Evolutionary conservation across 2,329 filamentous ascomycete species (phyloP), one percentile per base, ranked within the genome.

Genomic region (Setomelanomma holmii): DNA sequence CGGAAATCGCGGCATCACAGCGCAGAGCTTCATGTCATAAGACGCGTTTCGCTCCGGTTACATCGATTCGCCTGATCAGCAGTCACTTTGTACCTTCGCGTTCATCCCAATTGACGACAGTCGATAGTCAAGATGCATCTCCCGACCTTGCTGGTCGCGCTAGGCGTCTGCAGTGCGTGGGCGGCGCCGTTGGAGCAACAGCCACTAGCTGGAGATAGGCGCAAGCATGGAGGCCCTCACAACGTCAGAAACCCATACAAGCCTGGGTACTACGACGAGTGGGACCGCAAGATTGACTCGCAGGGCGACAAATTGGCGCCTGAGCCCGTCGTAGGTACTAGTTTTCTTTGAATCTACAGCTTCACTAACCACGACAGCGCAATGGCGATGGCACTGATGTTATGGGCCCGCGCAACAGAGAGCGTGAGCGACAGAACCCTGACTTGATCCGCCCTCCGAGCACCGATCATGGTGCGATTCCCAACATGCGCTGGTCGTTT

Each of bases 361-460:
- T 4, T 11, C 2, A 45, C 60, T 61, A 55, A 68, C 51, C 49
- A 38, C 5, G 30, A 45, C 46, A 74, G 70, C 64, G 73, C 54
- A 73, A 75, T 66, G 86, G 86, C 20, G 67, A 84, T 20, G 89
- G 89, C 19, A 81, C 86, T 14, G 85, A 82, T 8, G 84, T 91
- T 12, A 76, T 90, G 19, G 89, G 89, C 0, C 89, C 89, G 0
- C 85, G 86, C 72, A 92, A 91, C 70, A 79, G 77, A 53, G 84
- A 84, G 44, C 85, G 89, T 19, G 85, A 89, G 46, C 80, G 85
- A 40, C 85, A 91, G 75, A 88, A 85, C 68, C 88, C 89, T 0
- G 88, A 91, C 71, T 76, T 90, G 38, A 79, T 91, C 35, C 83
- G 89, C 17, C 88, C 89, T 16, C 89, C 89, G 0, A 86, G 84